Evolutionary conservation across 768 basidiomycete genomes (phyloP).

Genomic region (Psilocybe azurescens): DNA sequence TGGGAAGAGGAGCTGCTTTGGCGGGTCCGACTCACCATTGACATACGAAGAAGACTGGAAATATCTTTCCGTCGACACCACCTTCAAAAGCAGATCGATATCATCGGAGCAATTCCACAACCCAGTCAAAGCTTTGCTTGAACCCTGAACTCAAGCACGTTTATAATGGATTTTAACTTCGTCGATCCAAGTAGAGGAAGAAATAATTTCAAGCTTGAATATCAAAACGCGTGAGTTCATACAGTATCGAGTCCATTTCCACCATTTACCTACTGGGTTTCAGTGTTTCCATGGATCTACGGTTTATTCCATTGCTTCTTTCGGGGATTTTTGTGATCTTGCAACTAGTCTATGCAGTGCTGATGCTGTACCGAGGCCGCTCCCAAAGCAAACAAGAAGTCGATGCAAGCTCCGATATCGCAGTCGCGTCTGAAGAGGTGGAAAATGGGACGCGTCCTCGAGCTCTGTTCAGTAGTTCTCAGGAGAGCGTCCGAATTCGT

Average conservation of each 20-base stretch:
- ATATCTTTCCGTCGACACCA: too few species aligned
- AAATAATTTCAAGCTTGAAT: not conserved
- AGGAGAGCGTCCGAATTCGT: not conserved
- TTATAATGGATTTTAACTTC: too few species aligned
- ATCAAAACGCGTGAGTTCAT: not conserved
- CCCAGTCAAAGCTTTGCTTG: too few species aligned
- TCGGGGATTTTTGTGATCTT: not conserved
- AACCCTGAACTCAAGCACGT: too few species aligned
- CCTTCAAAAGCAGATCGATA: too few species aligned
- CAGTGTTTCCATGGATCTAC: not conserved
- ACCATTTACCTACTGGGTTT: not conserved
- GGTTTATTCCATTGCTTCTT: not conserved
- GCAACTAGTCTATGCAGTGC: not conserved
- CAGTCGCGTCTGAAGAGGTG: not conserved
- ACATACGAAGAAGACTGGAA: too few species aligned
- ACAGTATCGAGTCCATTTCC: not conserved
- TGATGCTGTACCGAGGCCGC: not conserved
- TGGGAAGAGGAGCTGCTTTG: too few species aligned
- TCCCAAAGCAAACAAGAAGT: not conserved
- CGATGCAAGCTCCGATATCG: not conserved
- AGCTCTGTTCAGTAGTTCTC: not conserved
- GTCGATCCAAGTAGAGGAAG: too few species aligned
- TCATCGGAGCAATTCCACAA: too few species aligned
- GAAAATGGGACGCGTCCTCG: not conserved
- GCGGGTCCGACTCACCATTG: too few species aligned